These are phyloP conservation scores for Aspergillus aculeatus DNA, from an alignment of 2,329 filamentous ascomycete species.

Conservation along the genomic window DNA sequence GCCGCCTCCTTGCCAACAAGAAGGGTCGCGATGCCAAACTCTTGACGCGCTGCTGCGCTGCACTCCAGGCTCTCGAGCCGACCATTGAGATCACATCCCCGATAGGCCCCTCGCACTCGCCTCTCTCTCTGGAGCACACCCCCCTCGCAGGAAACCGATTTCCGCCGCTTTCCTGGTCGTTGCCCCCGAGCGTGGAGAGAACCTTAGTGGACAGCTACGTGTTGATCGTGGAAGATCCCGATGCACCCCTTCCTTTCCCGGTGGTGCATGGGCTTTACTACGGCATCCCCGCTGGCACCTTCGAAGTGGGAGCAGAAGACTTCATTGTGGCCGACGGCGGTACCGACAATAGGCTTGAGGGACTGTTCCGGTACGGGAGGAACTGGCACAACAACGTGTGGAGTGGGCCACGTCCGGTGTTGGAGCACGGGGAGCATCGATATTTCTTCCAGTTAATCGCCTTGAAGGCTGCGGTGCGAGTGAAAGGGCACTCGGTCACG, in stretches of 20 bases:
- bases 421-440: slow-evolving; percentile 53
- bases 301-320: slow-evolving; percentile 34
- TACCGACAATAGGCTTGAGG: slow-evolving; percentile 19
- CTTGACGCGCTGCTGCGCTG: slow-evolving; percentile 37
- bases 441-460: slow-evolving; percentile 54
- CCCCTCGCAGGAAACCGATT: not conserved
- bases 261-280: slow-evolving; percentile 47
- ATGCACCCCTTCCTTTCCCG: slow-evolving; percentile 48
- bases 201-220: slow-evolving; percentile 40
- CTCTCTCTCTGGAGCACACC: not conserved
- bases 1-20: not conserved
- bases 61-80: not conserved
- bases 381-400: slow-evolving; percentile 45
- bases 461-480: slow-evolving; percentile 43
- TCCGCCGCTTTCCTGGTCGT: slow-evolving; percentile 32
- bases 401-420: slow-evolving; percentile 46
- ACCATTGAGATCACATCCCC: not conserved
- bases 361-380: slow-evolving; percentile 49
- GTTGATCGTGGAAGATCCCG: slow-evolving; percentile 48
- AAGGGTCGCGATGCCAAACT: slow-evolving; percentile 22
- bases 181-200: slow-evolving; percentile 31
- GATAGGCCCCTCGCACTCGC: not conserved
- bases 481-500: slow-evolving; percentile 36
- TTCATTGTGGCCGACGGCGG: slow-evolving; percentile 32
- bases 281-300: slow-evolving; percentile 37